These are phyloP conservation scores for Schizopora paradoxa DNA, from an alignment of 1,284 basidiomycete species.

Conservation along the genomic window DNA sequence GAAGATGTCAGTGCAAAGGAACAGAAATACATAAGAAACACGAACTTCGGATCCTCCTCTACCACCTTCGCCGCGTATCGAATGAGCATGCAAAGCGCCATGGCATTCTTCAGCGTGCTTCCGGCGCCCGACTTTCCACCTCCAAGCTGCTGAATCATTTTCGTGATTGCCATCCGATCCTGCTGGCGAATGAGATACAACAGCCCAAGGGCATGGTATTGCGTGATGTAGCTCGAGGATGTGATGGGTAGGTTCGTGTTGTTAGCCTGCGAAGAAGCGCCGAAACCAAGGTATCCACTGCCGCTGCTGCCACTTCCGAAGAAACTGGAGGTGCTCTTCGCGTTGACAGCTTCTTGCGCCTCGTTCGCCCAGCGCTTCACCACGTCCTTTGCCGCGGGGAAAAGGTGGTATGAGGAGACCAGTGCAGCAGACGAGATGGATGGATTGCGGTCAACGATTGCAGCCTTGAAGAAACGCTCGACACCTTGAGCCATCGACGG, in stretches of 20 bases:
- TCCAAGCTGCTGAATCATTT: constrained; percentile 97
- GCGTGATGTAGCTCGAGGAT: constrained; percentile 88
- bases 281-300: constrained; percentile 66
- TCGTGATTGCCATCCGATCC: constrained; percentile 98
- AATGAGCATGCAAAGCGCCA: constrained; percentile 99
- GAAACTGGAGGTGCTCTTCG: constrained; percentile 73
- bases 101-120: constrained; percentile 86
- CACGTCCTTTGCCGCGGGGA: constrained; percentile 88
- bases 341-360: constrained; percentile 92
- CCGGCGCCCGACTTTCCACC: constrained; percentile 82
- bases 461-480: constrained; percentile 99
- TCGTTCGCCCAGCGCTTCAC: constrained; percentile 99
- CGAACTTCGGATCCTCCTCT: constrained; percentile 96
- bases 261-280: constrained; percentile 42
- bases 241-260: constrained; percentile 75
- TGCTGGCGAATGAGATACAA: constrained; percentile 95
- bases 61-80: constrained; percentile 96
- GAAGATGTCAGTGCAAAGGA: constrained; percentile 3
- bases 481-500: constrained; percentile 97
- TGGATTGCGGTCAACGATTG: constrained; percentile 95
- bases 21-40: constrained; percentile 20
- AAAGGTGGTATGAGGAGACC: constrained; percentile 96
- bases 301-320: constrained; percentile 51
- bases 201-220: constrained; percentile 95
- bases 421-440: constrained; percentile 95